A percentile compares a stretch with the other conserved stretches of the same genome.
Conservation (phyloP, 768 basidiomycete genomes). For the Kwoniella sp. region DNA sequence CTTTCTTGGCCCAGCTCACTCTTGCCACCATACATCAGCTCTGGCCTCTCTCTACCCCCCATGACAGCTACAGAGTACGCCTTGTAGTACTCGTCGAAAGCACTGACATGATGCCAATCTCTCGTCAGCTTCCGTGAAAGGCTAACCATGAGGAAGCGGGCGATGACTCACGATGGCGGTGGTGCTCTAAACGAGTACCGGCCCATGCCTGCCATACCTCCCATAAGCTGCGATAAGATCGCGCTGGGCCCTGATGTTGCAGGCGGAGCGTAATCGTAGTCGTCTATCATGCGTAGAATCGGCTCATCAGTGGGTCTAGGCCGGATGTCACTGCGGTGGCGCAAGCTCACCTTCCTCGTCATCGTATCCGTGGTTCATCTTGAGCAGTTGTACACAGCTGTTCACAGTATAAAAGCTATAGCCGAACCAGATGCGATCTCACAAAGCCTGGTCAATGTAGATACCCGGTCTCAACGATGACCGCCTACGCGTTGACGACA, state of each 20-base stretch:
- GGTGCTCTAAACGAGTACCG: slow-evolving; percentile 12
- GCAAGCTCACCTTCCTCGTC: slow-evolving; percentile 42
- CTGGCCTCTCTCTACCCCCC: slow-evolving; percentile 75
- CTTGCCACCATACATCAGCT: slow-evolving; percentile 95
- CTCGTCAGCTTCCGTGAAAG: neutral
- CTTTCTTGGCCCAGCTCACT: slow-evolving; percentile 55
- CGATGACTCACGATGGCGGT: slow-evolving; percentile 11
- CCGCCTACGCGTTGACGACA: neutral
- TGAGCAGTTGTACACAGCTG: too few relatives aligned
- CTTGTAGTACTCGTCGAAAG: slow-evolving; percentile 88
- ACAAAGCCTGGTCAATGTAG: neutral
- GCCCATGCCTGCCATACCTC: slow-evolving; percentile 32
- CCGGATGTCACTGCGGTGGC: too few relatives aligned
- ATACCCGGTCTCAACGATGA: neutral
- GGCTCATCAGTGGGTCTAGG: neutral
- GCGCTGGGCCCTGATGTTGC: slow-evolving; percentile 29
- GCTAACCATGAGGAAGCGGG: neutral
- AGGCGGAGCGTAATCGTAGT: slow-evolving; percentile 22
- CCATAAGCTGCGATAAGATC: slow-evolving; percentile 41
- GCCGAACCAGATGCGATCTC: neutral
- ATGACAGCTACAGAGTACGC: slow-evolving; percentile 96
- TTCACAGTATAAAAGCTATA: too few relatives aligned
- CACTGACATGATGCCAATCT: slow-evolving; percentile 46
- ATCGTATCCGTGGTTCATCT: slow-evolving; percentile 48
- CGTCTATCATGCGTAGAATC: slow-evolving; percentile 12